A percentile compares a stretch with the other conserved stretches of the same genome.
Conservation (phyloP, 495 filamentous ascomycete species). For the Achaetomiella virescens region DNA sequence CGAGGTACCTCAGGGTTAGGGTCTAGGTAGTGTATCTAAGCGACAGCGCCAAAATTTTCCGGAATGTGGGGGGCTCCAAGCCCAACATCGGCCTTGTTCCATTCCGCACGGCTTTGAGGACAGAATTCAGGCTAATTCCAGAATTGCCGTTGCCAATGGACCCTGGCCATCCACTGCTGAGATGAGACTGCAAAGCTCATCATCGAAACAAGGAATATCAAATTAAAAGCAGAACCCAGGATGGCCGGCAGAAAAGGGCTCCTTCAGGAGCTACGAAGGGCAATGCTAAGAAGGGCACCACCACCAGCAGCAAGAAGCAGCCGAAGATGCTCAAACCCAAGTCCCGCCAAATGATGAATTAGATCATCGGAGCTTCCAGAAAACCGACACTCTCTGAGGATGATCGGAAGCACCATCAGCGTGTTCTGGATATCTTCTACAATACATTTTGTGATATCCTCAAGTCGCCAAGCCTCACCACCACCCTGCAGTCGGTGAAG, state of each 20-base stretch:
- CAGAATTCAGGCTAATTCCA: constrained; percentile 4
- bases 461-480: constrained; percentile 27
- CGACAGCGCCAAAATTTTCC: background rate
- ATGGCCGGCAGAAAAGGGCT: constrained; percentile 1
- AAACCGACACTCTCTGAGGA: background rate
- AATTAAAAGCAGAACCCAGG: background rate
- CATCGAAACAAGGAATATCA: constrained; percentile 8
- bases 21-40: background rate
- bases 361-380: background rate
- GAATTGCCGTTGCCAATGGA: background rate
- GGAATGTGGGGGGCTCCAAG: background rate
- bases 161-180: background rate
- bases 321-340: background rate
- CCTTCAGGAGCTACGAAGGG: background rate
- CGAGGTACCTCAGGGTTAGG: too few species aligned
- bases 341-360: background rate
- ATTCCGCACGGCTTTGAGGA: background rate
- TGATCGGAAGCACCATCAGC: constrained; percentile 52
- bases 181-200: constrained; percentile 5
- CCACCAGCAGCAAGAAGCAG: background rate
- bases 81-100: background rate
- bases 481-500: constrained; percentile 73
- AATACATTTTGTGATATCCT: constrained; percentile 49
- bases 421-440: constrained; percentile 70
- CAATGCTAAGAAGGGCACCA: background rate